Base-by-base conservation (phyloP, 2,329 filamentous ascomycete genomes). In the Chaetomiaceae sp. region DNA sequence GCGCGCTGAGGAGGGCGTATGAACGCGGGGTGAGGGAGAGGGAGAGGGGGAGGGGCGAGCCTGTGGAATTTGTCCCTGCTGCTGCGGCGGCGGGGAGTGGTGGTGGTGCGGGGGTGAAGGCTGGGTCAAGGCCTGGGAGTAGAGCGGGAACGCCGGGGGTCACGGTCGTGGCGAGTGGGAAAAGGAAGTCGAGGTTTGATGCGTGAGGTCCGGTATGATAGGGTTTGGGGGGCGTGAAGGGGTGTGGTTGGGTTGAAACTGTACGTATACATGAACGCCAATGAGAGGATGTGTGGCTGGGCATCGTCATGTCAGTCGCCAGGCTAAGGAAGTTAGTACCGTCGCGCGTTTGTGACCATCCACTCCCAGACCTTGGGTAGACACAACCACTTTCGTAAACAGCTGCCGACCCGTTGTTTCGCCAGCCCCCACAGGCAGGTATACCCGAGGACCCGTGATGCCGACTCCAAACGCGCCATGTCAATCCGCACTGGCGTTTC, bases 31-130 rank as follows among this genome's bases (percentile, higher is more conserved):
- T 62, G 20, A 72, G 68, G 60, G 68, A 74, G 46, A 67, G 67
- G 54, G 71, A 72, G 15, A 68, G 70, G 53, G 58, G 56, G 2
- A 59, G 57, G n/a, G 73, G 73, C 0, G 65, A 66, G 20, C 60
- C 66, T 1, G 63, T 79, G 1, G 74, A 76, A 14, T 81, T 81
- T 62, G 75, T 78, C 15, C 50, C 53, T n/a, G 57, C 65, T 7
- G 56, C 51, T 19, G 45, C 48, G 4, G 52, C 51, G 17, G 58
- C 58, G 17, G 57, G 44, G 27, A 56, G 41, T 55, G 5, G 26
- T 62, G 35, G 30, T 54, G 49, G 34, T 59, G 54, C 44, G 55
- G 56, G 17, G 9, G 14, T 8, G 9, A 36, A 15, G 33, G 12
- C 27, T 1, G 48, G 42, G 27, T 45, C 42, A n/a, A 38, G 19